These are phyloP conservation scores for Vitellaria paradoxa DNA, from an alignment of 179 eudicot species.

Conservation along the genomic window DNA sequence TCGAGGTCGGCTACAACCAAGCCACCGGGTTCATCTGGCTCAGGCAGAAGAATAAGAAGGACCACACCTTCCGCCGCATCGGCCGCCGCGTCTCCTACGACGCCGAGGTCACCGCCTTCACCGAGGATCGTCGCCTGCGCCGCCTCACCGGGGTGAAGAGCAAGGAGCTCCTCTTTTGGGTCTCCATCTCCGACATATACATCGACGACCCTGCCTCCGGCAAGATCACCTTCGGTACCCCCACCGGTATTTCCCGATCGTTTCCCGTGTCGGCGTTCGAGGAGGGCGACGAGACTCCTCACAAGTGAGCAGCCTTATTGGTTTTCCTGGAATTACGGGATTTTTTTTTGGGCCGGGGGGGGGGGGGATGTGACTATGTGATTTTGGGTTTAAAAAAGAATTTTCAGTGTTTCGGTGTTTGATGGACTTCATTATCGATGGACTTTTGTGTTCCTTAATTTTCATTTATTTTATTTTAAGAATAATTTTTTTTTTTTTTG, in stretches of 20 bases:
- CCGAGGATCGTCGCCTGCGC: conserved; percentile 58
- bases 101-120: conserved; percentile 64
- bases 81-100: conserved; percentile 46
- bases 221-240: conserved; percentile 61
- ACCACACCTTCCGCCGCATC: conserved; percentile 46
- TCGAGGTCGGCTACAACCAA: conserved; percentile 61
- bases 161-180: conserved; percentile 53
- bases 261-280: conserved; percentile 59
- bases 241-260: conserved; percentile 3
- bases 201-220: conserved; percentile 42
- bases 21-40: conserved; percentile 76
- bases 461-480: no score
- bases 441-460: no score
- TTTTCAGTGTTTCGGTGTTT: no score
- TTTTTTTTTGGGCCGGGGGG: no score
- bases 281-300: conserved; percentile 15
- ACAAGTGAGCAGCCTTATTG: no score
- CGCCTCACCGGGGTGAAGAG: conserved; percentile 67
- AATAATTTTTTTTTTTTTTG: no score
- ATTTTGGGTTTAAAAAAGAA: no score
- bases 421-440: no score
- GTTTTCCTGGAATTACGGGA: no score
- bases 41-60: conserved; percentile 43
- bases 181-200: conserved; percentile 28
- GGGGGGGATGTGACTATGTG: no score